Base-by-base conservation (phyloP, 1,139 yeast genomes). In the Yamadazyma aaseri region DNA sequence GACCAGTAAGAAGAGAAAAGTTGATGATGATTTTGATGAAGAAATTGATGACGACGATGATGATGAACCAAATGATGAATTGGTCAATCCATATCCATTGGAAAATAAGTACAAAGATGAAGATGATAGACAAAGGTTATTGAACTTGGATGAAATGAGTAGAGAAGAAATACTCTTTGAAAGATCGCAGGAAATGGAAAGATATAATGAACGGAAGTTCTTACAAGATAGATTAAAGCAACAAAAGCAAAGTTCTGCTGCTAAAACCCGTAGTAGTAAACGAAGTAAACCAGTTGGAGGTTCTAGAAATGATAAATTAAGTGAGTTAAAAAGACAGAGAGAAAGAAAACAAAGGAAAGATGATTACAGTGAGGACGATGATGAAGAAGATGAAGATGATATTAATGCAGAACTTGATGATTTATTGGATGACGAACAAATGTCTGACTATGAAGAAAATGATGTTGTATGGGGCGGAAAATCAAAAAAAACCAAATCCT, bases 71-170 rank as follows among this genome's bases (percentile, higher is more conserved):
- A 56, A 49, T 6, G 55, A 50, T 14, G 66, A 65, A 34, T 73
- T 83, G 46, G 56, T 63, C 24, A 75, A 73, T 47, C 98, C 97
- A 6, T 92, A 90, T 56, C 98, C 98, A 2, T 63, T 92, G 38
- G 97, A 89, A 55, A 96, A 96, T 11, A 87, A 87, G 53, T 92
- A 81, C 65, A 85, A 80, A 51, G 85, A 89, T 58, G 96, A 81
- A 39, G 71, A 67, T 6, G 99, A 94, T 59, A 73, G 87, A 40
- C 79, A 65, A 5, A 55, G 54, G 33, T 65, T 92, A 45, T 80
- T 82, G 51, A 71, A 73, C 1, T 73, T 92, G 80, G 95, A 92
- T 40, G 98, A 94, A 68, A 78, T 92, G 56, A 85, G 85, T 51
- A 81, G 97, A 52, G 98, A 92, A 65, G 81, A 86, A 48, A 77